Percentiles rank a stretch among this genome's conserved stretches.
Evolutionary conservation across 2,329 filamentous ascomycete genomes (phyloP).

Genomic region (Coniochaeta sp.): DNA sequence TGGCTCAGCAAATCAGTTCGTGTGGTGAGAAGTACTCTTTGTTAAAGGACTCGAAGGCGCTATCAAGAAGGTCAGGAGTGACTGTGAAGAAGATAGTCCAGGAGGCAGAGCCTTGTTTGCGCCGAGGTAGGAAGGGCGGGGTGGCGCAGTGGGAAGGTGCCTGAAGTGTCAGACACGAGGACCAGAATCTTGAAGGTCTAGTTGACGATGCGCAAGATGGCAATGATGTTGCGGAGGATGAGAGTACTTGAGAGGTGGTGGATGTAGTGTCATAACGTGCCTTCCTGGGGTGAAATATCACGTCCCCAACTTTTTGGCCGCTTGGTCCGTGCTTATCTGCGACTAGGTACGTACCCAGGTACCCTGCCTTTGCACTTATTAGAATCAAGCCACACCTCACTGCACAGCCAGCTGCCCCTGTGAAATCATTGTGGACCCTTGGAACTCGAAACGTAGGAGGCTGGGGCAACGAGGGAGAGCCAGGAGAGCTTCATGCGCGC

Average conservation of each 20-base stretch:
- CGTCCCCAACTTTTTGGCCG: background rate
- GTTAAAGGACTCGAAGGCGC: background rate
- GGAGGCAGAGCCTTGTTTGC: background rate
- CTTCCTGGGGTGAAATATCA: background rate
- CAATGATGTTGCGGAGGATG: background rate
- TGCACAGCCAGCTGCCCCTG: background rate
- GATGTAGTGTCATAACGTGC: background rate
- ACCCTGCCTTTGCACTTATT: no score
- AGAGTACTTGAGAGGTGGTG: background rate
- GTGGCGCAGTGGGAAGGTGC: background rate
- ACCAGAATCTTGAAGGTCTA: background rate
- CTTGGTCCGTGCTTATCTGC: background rate
- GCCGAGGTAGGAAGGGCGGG: background rate
- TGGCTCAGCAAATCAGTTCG: slow-evolving; percentile 21
- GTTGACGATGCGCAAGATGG: background rate
- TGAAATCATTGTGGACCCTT: background rate
- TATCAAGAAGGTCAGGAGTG: background rate
- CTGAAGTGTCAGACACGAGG: background rate
- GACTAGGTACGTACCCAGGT: background rate
- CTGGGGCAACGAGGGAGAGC: background rate
- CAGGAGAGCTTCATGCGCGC: slow-evolving; percentile 2
- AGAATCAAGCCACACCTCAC: background rate
- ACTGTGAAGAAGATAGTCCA: background rate
- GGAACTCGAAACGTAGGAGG: background rate
- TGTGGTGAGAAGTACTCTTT: slow-evolving; percentile 23